These are phyloP conservation scores for Tanacetum coccineum DNA, from an alignment of 129 eudicot species.

Conservation along the genomic window DNA sequence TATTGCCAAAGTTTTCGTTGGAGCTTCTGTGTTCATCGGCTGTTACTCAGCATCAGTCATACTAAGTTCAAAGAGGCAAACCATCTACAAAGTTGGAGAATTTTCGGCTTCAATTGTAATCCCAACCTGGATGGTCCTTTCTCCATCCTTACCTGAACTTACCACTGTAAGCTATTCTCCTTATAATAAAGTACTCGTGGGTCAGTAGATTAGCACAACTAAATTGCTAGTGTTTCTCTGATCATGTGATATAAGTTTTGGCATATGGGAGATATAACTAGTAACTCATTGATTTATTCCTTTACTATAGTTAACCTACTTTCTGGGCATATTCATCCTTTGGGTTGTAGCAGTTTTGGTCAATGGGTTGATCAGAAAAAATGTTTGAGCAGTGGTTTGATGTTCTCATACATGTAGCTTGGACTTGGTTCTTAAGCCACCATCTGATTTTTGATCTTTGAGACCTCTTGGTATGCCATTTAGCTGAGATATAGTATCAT, in stretches of 20 bases:
- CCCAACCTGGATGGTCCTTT: background rate
- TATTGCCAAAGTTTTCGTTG: background rate
- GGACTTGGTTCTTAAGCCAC: conserved; percentile 7
- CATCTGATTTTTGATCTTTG: background rate
- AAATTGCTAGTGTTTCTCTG: background rate
- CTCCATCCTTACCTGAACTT: background rate
- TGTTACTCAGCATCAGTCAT: background rate
- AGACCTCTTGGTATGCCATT: conserved; percentile 2
- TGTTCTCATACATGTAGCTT: conserved; percentile 5
- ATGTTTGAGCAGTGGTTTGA: background rate
- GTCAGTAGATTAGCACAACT: background rate
- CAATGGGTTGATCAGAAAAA: background rate
- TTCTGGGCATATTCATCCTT: background rate
- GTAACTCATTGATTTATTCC: background rate
- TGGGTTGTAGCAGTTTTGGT: background rate
- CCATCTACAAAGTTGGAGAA: background rate
- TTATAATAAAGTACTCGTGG: background rate
- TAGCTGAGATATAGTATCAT: no score
- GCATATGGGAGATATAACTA: background rate
- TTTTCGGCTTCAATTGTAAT: background rate
- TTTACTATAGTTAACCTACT: background rate
- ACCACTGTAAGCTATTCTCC: background rate
- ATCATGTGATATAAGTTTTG: background rate
- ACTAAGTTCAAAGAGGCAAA: background rate
- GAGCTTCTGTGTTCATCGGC: background rate